phyloP scores from a whole-genome alignment of 768 basidiomycete species.

The Dioszegia hungarica region DNA sequence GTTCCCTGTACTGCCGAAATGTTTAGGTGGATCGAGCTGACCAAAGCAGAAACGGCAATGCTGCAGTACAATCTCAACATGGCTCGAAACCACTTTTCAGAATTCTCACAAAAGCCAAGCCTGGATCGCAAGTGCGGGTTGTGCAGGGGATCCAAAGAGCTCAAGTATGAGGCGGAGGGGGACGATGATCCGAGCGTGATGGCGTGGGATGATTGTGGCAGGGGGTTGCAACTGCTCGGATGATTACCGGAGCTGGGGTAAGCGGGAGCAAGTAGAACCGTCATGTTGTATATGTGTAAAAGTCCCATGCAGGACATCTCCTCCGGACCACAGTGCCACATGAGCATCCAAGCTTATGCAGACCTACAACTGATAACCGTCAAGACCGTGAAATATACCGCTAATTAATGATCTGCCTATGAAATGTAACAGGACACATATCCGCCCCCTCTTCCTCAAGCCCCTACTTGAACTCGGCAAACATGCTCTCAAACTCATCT shows the following conservation, averaged over 20 bases:
- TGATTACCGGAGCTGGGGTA: neutral
- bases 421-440: neutral
- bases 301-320: too few relatives aligned
- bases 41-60: constrained; percentile 70
- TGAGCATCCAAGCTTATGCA: too few relatives aligned
- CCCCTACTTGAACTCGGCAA: constrained; percentile 17
- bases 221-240: neutral
- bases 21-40: constrained; percentile 1
- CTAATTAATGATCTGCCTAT: neutral
- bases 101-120: constrained; percentile 52
- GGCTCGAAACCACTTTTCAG: constrained; percentile 80
- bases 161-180: constrained; percentile 33
- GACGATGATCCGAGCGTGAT: constrained; percentile 31
- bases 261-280: too few relatives aligned
- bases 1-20: constrained; percentile 14
- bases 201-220: constrained; percentile 36
- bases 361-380: too few relatives aligned
- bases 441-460: neutral
- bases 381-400: too few relatives aligned
- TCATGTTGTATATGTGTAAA: too few relatives aligned
- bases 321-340: too few relatives aligned
- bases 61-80: constrained; percentile 81
- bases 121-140: constrained; percentile 40
- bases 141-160: constrained; percentile 28
- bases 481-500: constrained; percentile 26